phyloP scores from a whole-genome alignment of 345 rosid genomes.

The Hibiscus syriacus region DNA sequence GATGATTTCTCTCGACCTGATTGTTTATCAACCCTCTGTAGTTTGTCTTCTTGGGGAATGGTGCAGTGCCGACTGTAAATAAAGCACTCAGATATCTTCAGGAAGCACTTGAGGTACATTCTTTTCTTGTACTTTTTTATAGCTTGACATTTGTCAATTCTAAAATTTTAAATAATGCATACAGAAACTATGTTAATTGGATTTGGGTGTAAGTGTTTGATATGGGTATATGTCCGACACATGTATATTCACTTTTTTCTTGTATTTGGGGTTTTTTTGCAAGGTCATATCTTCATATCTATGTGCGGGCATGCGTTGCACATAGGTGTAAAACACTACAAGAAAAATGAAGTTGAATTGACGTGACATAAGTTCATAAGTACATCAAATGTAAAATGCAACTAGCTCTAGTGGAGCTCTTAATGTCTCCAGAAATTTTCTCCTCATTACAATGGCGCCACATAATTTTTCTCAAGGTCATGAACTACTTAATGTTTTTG shows the following conservation, averaged over 20 bases:
- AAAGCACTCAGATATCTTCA: constrained; percentile 27
- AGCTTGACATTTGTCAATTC: neutral
- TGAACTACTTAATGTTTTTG: neutral
- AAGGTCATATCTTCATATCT: neutral
- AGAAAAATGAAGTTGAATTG: neutral
- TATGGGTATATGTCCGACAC: neutral
- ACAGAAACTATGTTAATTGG: neutral
- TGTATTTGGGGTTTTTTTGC: neutral
- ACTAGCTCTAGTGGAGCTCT: neutral
- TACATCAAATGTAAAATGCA: neutral
- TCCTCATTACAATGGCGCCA: neutral
- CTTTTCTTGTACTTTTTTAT: neutral
- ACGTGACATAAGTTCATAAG: neutral
- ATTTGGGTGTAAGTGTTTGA: neutral
- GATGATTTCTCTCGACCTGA: constrained; percentile 5
- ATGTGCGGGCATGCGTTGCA: neutral
- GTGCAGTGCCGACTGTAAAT: constrained; percentile 20
- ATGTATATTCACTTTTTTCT: neutral
- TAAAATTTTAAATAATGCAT: constrained; percentile 4
- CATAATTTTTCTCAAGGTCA: neutral
- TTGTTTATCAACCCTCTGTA: constrained; percentile 21
- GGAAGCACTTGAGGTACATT: constrained; percentile 41
- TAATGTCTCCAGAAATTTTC: neutral
- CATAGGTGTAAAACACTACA: neutral
- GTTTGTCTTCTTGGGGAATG: constrained; percentile 48